phyloP scores from a whole-genome alignment of 805 yeast species.

The Candida tammaniensis region DNA sequence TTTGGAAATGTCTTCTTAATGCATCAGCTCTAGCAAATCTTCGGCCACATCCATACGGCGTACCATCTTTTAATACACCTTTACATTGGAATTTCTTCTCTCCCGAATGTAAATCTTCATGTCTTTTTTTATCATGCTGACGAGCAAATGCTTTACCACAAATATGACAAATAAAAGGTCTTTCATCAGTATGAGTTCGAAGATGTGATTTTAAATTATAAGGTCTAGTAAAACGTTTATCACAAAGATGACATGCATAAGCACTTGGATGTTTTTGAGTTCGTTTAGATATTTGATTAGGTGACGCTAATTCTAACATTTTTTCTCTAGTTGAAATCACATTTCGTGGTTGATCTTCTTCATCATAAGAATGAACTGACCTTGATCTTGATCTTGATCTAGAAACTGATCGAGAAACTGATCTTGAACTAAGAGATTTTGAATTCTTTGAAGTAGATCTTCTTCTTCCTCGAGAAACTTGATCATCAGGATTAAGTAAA shows the following conservation, averaged over 20 bases:
- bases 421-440: conserved; percentile 12
- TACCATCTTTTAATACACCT: conserved; percentile 58
- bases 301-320: conserved; percentile 64
- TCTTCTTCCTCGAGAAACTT: conserved; percentile 42
- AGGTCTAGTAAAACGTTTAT: conserved; percentile 84
- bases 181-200: conserved; percentile 84
- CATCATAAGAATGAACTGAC: conserved; percentile 13
- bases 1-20: conserved; percentile 43
- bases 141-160: conserved; percentile 75
- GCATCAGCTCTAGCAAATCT: conserved; percentile 48
- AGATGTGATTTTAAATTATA: conserved; percentile 89
- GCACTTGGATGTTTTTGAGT: conserved; percentile 71
- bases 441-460: conserved; percentile 21
- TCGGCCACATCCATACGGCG: conserved; percentile 45
- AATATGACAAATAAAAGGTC: conserved; percentile 68
- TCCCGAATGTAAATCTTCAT: conserved; percentile 64
- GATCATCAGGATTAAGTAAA: conserved; percentile 32
- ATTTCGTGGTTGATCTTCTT: conserved; percentile 10
- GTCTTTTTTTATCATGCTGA: conserved; percentile 45
- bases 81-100: conserved; percentile 72
- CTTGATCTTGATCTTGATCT: conserved; percentile 23
- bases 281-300: conserved; percentile 50
- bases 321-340: conserved; percentile 46
- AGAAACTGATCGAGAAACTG: conserved; percentile 17
- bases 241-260: conserved; percentile 80